Base-by-base conservation (phyloP, 371 early-diverging fungal genomes). In the Basidiobolus meristosporus region DNA sequence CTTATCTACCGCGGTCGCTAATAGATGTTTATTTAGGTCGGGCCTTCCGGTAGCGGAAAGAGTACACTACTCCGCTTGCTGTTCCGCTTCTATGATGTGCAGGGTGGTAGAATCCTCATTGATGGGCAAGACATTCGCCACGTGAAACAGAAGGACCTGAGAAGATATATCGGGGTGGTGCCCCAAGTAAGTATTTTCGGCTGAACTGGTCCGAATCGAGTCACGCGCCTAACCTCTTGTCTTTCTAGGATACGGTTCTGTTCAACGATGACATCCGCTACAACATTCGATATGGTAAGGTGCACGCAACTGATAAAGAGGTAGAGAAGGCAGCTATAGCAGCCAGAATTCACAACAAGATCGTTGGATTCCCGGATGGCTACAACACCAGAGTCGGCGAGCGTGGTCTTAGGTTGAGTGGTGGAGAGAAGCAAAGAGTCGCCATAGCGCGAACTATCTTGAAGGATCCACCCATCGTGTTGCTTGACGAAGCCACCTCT, bases 361-460 rank as follows among this genome's bases (percentile, higher is more conserved):
- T 74, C 21, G 18, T 45, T n/a, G 44, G 50, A 26, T 62, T 74
- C 51, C 59, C 65, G 3, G 60, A 68, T 21, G 65, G 77, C 16
- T 98, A 98, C 56, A 69, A 91, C 0, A 90, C 97, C 0, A 70
- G 67, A 7, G 92, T 93, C 0, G 98, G 98, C 16, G 85, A 92
- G 51, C 70, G 91, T 26, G 99, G 98, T 10, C 54, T 83, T 50
- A 76, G 82, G 43, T 60, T 99, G 4, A 76, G 70, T 33, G 80
- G 81, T 19, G 98, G 99, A 15, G 96, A 98, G 58, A 90, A 89
- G 54, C 98, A 98, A 61, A 66, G 92, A 15, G 70, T 93, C 6
- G 77, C 84, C 6, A 74, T 91, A 43, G 82, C 87, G 10, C 64
- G 91, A 19, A 79, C 86, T 10, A 52, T 86, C 7, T 56, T 85